A percentile compares a stretch with the other conserved stretches of the same genome.
These are phyloP conservation scores for Colletotrichum melonis DNA, from an alignment of 2,329 filamentous ascomycete genomes.

Conservation along the genomic window DNA sequence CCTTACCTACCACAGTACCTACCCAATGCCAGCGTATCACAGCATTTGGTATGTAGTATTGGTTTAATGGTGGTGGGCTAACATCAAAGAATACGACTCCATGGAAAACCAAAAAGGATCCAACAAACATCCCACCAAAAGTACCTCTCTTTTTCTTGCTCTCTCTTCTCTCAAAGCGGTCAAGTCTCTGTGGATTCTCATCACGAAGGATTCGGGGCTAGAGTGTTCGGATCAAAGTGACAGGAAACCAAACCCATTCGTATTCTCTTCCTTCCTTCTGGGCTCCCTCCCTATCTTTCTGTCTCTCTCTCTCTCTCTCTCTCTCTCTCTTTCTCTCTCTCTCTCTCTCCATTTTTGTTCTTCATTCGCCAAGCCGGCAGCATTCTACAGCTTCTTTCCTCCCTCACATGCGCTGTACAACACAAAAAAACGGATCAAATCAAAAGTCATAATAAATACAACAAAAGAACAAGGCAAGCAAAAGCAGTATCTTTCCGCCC, in stretches of 20 bases:
- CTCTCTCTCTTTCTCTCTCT: too few species aligned
- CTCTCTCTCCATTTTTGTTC: not conserved
- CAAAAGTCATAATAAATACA: too few species aligned
- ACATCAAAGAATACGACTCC: not conserved
- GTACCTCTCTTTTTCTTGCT: not conserved
- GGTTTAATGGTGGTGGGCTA: not conserved
- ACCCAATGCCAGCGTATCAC: not conserved
- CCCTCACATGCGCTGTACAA: too few species aligned
- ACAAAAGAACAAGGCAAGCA: too few species aligned
- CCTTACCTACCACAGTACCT: too few species aligned
- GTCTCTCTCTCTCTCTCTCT: not conserved
- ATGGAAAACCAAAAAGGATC: not conserved
- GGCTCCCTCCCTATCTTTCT: not conserved
- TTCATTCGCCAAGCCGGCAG: not conserved
- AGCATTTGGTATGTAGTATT: not conserved
- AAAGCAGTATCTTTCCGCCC: too few species aligned
- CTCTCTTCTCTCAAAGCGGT: not conserved
- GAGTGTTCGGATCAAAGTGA: not conserved
- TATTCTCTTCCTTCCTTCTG: not conserved
- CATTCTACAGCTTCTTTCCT: not conserved
- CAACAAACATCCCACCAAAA: not conserved
- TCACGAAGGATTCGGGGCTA: not conserved
- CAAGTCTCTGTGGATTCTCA: not conserved
- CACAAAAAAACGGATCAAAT: too few species aligned
- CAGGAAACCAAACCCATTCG: not conserved